Base-by-base conservation (phyloP, 768 basidiomycete genomes). In the Auricularia sp. region DNA sequence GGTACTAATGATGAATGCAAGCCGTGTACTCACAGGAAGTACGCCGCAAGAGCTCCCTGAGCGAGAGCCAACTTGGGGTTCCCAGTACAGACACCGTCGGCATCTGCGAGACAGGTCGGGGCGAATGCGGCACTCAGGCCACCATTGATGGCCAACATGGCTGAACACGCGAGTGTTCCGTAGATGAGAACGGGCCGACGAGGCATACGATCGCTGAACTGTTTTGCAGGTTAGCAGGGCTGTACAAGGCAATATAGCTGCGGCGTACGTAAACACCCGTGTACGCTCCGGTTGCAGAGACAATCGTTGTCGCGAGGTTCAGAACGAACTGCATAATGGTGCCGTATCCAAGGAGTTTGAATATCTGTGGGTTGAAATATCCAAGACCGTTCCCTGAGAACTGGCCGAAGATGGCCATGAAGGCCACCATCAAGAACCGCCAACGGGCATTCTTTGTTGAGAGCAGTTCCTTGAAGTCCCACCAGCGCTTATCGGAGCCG, bases 401-500 rank as follows among this genome's bases (percentile, higher is more conserved):
- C 76, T 84, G 82, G 16, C 81, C 83, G 64, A 83, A 83, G 68
- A 84, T 77, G 16, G 80, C 80, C 66, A 35, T 64, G 42, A 61
- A 54, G n/a, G 35, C 39, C 42, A 64, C 66, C 63, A 51, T 67
- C 64, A 63, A 65, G 70, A 61, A 79, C 63, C 82, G 72, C 68
- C 79, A 81, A 47, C 80, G 75, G 8, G 78, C 78, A 64, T 79
- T 80, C 23, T 72, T 69, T n/a, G 78, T 81, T 77, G 70, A 83
- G 77, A 36, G 44, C 58, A 83, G 76, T 47, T 76, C 81, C 3
- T 76, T 77, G 70, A 82, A 84, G 70, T 85, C 80, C 69, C 70
- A 81, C 83, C 83, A 84, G 61, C 80, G 75, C 70, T 85, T 85
- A 70, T 84, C 83, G 14, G 82, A 80, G 14, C 80, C 84, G 67